Evolutionary conservation across 352 stramenopile species (phyloP).

Genomic region (Pythium scleroteichum): DNA sequence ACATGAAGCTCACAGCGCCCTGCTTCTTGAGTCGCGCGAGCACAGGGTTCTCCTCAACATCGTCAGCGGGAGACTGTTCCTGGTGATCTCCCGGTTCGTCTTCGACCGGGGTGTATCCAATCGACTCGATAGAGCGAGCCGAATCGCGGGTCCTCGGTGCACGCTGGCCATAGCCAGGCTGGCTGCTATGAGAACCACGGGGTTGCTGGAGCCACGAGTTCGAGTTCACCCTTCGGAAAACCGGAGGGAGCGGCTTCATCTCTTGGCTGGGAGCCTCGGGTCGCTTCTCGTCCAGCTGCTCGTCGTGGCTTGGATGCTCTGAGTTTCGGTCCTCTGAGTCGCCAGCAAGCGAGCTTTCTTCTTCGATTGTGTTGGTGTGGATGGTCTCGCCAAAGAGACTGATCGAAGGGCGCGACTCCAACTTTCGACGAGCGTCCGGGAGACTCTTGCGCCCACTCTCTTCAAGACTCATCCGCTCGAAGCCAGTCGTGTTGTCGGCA

Average conservation of each 20-base stretch:
- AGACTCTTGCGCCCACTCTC: conserved; percentile 19
- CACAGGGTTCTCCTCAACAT: conserved; percentile 68
- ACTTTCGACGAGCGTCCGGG: conserved; percentile 56
- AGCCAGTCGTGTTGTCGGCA: not conserved
- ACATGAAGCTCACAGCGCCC: conserved; percentile 85
- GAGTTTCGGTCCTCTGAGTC: conserved; percentile 42
- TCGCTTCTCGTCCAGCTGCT: conserved; percentile 8
- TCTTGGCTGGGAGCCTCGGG: conserved; percentile 8
- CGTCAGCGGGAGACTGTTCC: conserved; percentile 24
- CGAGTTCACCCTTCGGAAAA: conserved; percentile 22
- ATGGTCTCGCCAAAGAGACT: conserved; percentile 62
- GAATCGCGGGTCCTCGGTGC: not conserved
- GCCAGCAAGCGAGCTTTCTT: conserved; percentile 55
- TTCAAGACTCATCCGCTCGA: conserved; percentile 7
- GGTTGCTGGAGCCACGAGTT: conserved; percentile 30
- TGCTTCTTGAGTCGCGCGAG: conserved; percentile 78
- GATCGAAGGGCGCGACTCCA: conserved; percentile 65
- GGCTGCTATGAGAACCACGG: conserved; percentile 1
- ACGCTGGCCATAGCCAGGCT: conserved; percentile 26
- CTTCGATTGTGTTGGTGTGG: conserved; percentile 51
- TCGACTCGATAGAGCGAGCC: conserved; percentile 9
- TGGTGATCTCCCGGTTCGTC: conserved; percentile 6
- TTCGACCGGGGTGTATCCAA: not conserved
- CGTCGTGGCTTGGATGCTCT: conserved; percentile 4
- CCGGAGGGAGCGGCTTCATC: conserved; percentile 24